phyloP scores from a whole-genome alignment of 192 early-diverging fungal species.

The Mortierella hygrophila region DNA sequence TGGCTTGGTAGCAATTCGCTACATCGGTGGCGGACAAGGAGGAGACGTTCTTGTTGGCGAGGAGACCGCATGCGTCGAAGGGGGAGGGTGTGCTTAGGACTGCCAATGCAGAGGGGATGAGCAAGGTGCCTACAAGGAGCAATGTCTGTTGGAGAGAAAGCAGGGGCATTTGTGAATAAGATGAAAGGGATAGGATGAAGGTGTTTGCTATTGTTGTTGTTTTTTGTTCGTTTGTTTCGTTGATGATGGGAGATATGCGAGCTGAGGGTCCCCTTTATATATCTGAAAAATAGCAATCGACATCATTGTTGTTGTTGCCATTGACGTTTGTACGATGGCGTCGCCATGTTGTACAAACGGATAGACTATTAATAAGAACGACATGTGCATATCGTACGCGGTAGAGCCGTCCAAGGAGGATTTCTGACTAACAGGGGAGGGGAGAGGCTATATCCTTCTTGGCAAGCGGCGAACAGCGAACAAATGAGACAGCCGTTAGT shows the following conservation, averaged over 20 bases:
- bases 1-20: constrained; percentile 22
- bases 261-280: not conserved
- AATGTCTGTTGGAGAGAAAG: not conserved
- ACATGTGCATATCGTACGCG: no score
- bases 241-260: not conserved
- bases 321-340: no score
- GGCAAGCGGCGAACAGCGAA: no score
- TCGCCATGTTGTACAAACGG: no score
- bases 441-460: no score
- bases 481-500: not conserved
- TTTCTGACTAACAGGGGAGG: no score
- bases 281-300: not conserved
- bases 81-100: not conserved
- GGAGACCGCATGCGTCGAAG: not conserved
- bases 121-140: not conserved
- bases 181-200: not conserved
- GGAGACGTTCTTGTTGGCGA: not conserved
- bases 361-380: no score
- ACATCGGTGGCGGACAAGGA: constrained; percentile 1
- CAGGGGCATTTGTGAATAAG: not conserved
- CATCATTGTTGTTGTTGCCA: no score
- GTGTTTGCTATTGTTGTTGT: not conserved
- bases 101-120: not conserved
- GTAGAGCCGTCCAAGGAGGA: no score
- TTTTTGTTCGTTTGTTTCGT: not conserved